These are phyloP conservation scores for Coelastrella sp. DNA, from an alignment of 139 green algal genomes.

Conservation along the genomic window DNA sequence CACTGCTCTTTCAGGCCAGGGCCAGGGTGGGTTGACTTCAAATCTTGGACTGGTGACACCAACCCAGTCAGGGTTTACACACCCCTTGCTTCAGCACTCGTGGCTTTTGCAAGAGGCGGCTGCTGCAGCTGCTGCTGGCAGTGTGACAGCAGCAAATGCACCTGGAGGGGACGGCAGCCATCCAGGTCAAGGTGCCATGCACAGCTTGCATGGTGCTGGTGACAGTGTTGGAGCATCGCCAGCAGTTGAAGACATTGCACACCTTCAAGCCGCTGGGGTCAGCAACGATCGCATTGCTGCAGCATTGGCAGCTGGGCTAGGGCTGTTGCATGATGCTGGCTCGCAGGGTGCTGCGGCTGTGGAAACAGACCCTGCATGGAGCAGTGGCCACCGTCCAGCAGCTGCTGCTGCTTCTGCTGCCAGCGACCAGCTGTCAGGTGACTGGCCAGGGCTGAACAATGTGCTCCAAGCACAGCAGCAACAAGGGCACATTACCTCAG, in stretches of 20 bases:
- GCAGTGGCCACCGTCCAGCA: too few relatives aligned
- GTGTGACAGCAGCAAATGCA: neutral
- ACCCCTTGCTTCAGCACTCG: constrained; percentile 9
- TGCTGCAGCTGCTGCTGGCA: neutral
- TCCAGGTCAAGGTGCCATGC: neutral
- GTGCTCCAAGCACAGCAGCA: neutral
- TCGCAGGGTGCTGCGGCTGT: too few relatives aligned
- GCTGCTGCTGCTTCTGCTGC: constrained; percentile 4
- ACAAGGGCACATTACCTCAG: neutral
- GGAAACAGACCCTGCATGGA: too few relatives aligned
- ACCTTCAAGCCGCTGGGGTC: neutral
- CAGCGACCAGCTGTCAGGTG: neutral
- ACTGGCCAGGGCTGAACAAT: neutral
- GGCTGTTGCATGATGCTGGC: too few relatives aligned
- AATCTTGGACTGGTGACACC: neutral
- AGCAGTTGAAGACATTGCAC: constrained; percentile 29
- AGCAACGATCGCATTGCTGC: constrained; percentile 14
- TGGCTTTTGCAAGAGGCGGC: constrained; percentile 28
- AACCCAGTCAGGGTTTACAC: neutral
- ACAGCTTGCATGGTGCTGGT: neutral
- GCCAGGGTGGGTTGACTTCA: neutral
- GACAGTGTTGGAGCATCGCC: neutral
- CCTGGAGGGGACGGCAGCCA: neutral
- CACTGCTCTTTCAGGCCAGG: neutral
- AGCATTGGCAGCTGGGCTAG: neutral